Evolutionary conservation across 2,329 filamentous ascomycete genomes (phyloP).

Genomic region (Penicillium glabrum): DNA sequence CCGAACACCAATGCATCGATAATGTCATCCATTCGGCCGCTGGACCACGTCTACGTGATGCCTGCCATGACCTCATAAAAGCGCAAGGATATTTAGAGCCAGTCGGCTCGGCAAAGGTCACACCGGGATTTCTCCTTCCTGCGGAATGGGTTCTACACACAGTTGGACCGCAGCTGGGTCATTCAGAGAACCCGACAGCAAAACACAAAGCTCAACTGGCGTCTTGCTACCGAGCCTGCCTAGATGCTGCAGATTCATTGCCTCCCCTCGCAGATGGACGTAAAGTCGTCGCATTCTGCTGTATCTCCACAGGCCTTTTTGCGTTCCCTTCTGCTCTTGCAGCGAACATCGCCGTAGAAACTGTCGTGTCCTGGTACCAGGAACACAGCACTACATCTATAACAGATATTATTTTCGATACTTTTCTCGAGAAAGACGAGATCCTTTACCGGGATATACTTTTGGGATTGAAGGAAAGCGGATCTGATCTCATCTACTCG

Average conservation of each 20-base stretch:
- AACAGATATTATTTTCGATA: slow-evolving; percentile 24
- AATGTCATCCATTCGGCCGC: slow-evolving; percentile 25
- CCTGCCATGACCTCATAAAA: slow-evolving; percentile 16
- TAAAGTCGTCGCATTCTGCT: slow-evolving; percentile 22
- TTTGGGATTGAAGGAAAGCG: too few species aligned
- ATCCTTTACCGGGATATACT: slow-evolving; percentile 12
- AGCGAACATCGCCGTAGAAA: slow-evolving; percentile 14
- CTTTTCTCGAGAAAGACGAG: slow-evolving; percentile 17
- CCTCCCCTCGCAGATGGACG: slow-evolving; percentile 11
- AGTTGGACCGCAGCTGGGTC: slow-evolving; percentile 19
- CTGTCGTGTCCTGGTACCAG: slow-evolving; percentile 15
- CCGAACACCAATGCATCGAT: slow-evolving; percentile 24
- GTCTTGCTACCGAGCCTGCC: slow-evolving; percentile 16
- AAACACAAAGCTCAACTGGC: slow-evolving; percentile 13
- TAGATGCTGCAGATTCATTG: slow-evolving; percentile 12
- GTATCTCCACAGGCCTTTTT: slow-evolving; percentile 26
- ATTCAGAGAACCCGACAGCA: neutral
- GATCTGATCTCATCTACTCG: neutral
- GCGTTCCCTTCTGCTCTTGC: slow-evolving; percentile 20
- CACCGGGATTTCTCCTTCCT: slow-evolving; percentile 20
- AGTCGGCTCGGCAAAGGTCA: slow-evolving; percentile 12
- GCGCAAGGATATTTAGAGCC: slow-evolving; percentile 12
- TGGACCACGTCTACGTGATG: slow-evolving; percentile 21
- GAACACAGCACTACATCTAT: slow-evolving; percentile 11
- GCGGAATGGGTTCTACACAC: slow-evolving; percentile 20